Evolutionary conservation across 768 basidiomycete species (phyloP).

Genomic region (Trametes meyenii): DNA sequence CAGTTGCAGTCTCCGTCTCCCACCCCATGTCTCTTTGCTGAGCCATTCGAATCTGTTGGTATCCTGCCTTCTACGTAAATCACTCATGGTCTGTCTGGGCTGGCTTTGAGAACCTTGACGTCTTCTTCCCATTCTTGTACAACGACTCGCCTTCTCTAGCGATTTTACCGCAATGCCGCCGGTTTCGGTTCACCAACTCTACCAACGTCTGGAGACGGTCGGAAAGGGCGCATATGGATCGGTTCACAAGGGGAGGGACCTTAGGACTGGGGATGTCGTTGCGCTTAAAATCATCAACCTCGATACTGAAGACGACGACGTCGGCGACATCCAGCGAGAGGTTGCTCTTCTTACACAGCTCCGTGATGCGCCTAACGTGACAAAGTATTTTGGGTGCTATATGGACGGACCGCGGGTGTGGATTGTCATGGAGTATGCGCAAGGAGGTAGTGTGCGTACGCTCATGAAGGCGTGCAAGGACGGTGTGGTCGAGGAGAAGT

Average conservation of each 20-base stretch:
- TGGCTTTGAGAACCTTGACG: slow-evolving; percentile 2
- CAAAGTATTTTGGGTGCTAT: slow-evolving; percentile 95
- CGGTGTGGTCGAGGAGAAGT: slow-evolving; percentile 84
- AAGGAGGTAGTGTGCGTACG: slow-evolving; percentile 91
- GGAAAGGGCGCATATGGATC: slow-evolving; percentile 97
- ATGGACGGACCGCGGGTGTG: slow-evolving; percentile 95
- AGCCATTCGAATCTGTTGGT: background rate
- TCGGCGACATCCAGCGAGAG: slow-evolving; percentile 94
- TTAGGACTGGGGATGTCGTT: slow-evolving; percentile 83
- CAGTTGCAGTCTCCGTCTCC: too few relatives aligned
- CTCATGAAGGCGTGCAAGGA: slow-evolving; percentile 87
- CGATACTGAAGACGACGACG: slow-evolving; percentile 95
- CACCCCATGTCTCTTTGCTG: background rate
- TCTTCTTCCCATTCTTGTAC: slow-evolving; percentile 1
- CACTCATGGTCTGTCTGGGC: slow-evolving; percentile 9
- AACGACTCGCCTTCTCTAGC: background rate
- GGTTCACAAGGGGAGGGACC: slow-evolving; percentile 88
- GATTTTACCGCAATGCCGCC: slow-evolving; percentile 41
- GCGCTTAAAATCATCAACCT: slow-evolving; percentile 99
- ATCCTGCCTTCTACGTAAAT: too few relatives aligned
- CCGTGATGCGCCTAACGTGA: slow-evolving; percentile 87
- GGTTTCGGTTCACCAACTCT: slow-evolving; percentile 75
- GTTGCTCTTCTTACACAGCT: slow-evolving; percentile 91
- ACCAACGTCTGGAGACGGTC: slow-evolving; percentile 85
- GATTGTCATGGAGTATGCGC: slow-evolving; percentile 98